Base-by-base conservation (phyloP, 78 protist species). In the Dictyostelium firmibasis region DNA sequence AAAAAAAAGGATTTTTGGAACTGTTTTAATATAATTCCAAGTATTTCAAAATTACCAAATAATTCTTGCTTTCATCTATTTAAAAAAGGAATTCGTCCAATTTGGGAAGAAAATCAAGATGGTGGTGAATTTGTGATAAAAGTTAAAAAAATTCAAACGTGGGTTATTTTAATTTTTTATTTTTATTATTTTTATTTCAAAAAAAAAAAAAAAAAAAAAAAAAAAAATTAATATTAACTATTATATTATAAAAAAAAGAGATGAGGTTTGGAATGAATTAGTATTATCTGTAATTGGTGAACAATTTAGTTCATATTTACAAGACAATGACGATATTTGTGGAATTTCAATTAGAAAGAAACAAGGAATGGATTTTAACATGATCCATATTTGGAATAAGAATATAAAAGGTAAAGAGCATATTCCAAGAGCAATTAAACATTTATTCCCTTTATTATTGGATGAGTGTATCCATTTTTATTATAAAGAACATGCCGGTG, bases 191-290 rank as follows among this genome's bases (percentile, higher is more conserved):
- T n/a, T n/a, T n/a, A n/a, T n/a, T n/a, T n/a, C n/a, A n/a, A n/a
- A 53, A 53, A 53, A 4, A 4, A 38, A 38, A 38, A 38, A 38
- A 38, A 20, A 57, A 53, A 76, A 35, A 50, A 53, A 18, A 20
- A n/a, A 27, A 18, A 23, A 85, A 13, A 69, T 43, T 64, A 18
- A 16, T 50, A 50, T 50, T 50, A 50, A 50, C 16, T 2, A 50
- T 47, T 47, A 20, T 31, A 18, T 85, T 16, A 20, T 35, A 72
- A 7, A 11, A 6, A 7, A 76, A 7, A 88, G 93, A 33, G 87
- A 89, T 69, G 94, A 89, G 50, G 74, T 89, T 47, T 89, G 94
- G 94, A 89, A 89, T 89, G 94, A 89, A 81, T 70, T 89, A n/a
- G 86, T 89, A 27, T 47, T 89, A 50, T 81, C 94, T 0, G 94